These are phyloP conservation scores for Paxillus involutus DNA, from an alignment of 768 basidiomycete genomes.

Conservation along the genomic window DNA sequence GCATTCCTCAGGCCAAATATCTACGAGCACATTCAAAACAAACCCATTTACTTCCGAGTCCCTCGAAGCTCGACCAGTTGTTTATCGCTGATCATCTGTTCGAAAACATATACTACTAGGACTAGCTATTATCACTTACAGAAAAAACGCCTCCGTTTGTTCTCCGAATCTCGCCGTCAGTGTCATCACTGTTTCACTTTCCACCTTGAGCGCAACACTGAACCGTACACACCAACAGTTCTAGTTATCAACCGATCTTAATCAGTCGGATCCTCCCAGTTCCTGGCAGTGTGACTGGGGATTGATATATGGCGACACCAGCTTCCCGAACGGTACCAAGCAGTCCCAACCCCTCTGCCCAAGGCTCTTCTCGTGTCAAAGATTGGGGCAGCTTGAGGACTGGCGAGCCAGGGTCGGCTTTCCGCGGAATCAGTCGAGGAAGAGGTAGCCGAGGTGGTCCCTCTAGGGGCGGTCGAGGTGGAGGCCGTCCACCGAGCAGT, in stretches of 20 bases:
- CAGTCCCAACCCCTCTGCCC: slow-evolving; percentile 28
- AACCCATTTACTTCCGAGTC: neutral
- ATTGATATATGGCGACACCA: slow-evolving; percentile 43
- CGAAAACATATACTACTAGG: neutral
- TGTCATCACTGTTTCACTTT: slow-evolving; percentile 1
- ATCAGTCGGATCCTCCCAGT: neutral
- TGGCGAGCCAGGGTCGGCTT: slow-evolving; percentile 49
- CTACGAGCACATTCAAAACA: no score
- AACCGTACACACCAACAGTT: slow-evolving; percentile 11
- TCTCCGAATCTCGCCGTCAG: slow-evolving; percentile 10
- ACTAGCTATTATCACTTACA: neutral
- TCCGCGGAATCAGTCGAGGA: slow-evolving; percentile 41
- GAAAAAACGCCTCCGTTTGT: neutral
- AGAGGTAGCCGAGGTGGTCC: slow-evolving; percentile 36
- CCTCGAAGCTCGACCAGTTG: no score
- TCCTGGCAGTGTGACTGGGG: neutral
- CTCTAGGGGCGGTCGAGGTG: slow-evolving; percentile 23
- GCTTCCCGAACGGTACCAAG: slow-evolving; percentile 29
- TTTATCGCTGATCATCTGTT: neutral
- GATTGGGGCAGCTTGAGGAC: slow-evolving; percentile 42
- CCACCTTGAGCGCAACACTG: slow-evolving; percentile 7
- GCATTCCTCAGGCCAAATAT: no score
- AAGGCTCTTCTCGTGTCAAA: slow-evolving; percentile 31
- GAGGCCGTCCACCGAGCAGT: slow-evolving; percentile 27
- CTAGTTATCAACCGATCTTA: slow-evolving; percentile 5